These are phyloP conservation scores for Epicoccum sorghinum DNA, from an alignment of 2,329 filamentous ascomycete species.

Conservation along the genomic window DNA sequence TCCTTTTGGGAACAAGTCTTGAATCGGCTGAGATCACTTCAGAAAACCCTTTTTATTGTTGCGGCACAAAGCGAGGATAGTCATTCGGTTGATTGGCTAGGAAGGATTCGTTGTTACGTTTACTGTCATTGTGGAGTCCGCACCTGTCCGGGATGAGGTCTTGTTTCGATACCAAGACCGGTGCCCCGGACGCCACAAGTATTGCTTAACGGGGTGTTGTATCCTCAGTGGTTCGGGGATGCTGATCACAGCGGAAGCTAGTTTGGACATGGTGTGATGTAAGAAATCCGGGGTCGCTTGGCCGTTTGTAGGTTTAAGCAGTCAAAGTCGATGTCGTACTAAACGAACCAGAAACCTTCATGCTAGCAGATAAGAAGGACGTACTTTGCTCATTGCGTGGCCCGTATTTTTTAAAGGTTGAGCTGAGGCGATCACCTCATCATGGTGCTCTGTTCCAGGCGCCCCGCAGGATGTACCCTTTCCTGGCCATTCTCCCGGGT, in stretches of 20 bases:
- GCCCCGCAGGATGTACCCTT: conserved; percentile 27
- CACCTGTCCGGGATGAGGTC: conserved; percentile 20
- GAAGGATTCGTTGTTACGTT: conserved; percentile 26
- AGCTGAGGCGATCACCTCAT: not conserved
- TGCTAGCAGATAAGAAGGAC: too few relatives aligned
- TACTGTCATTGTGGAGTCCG: conserved; percentile 17
- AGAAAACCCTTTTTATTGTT: conserved; percentile 24
- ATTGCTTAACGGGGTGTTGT: conserved; percentile 24
- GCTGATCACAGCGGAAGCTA: conserved; percentile 32
- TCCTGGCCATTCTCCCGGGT: conserved; percentile 30
- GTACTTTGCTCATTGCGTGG: not conserved
- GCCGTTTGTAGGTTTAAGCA: conserved; percentile 12
- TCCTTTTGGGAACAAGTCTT: conserved; percentile 22
- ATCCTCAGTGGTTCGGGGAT: conserved; percentile 16
- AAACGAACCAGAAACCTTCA: too few relatives aligned
- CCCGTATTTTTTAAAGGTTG: not conserved
- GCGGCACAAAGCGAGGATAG: conserved; percentile 22
- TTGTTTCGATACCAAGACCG: conserved; percentile 29
- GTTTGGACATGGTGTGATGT: conserved; percentile 21
- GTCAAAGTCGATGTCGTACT: conserved; percentile 6
- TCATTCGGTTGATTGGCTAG: conserved; percentile 22
- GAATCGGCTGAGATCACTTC: conserved; percentile 5
- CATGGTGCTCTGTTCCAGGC: conserved; percentile 10
- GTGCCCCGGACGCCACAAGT: conserved; percentile 28
- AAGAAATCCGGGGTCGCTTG: conserved; percentile 33